Conservation (phyloP, 1,139 yeast genomes). For the Saccharomyces hybrid region DNA sequence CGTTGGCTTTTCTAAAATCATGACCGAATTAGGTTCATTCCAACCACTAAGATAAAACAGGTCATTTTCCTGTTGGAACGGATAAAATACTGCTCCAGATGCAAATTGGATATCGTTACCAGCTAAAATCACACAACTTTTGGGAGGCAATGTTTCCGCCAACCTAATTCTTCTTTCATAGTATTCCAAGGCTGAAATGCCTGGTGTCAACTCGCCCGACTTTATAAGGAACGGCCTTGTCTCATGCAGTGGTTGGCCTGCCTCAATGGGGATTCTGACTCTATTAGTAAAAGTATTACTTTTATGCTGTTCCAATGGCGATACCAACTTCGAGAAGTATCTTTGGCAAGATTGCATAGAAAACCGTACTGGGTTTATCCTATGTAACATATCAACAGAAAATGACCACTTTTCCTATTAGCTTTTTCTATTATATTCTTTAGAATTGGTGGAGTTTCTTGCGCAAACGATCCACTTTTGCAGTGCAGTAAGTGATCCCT, state of each 20-base stretch:
- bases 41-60: slow-evolving; percentile 84
- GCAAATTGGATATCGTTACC: slow-evolving; percentile 72
- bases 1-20: slow-evolving; percentile 59
- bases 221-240: slow-evolving; percentile 70
- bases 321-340: background rate
- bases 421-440: background rate
- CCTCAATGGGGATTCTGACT: slow-evolving; percentile 19
- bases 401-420: background rate
- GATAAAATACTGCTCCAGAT: slow-evolving; percentile 84
- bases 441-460: background rate
- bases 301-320: background rate
- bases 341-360: background rate
- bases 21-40: slow-evolving; percentile 83
- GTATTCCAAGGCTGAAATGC: slow-evolving; percentile 78
- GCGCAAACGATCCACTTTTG: background rate
- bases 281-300: slow-evolving; percentile 9
- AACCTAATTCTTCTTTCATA: slow-evolving; percentile 58
- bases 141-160: slow-evolving; percentile 50
- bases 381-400: background rate
- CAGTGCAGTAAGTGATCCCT: background rate
- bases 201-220: slow-evolving; percentile 81
- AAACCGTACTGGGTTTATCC: background rate
- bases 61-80: slow-evolving; percentile 88
- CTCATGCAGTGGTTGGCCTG: slow-evolving; percentile 85
- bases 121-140: slow-evolving; percentile 64